A percentile compares a stretch with the other conserved stretches of the same genome.
These are phyloP conservation scores for Quercus robur DNA, from an alignment of 306 rosid genomes.

Conservation along the genomic window DNA sequence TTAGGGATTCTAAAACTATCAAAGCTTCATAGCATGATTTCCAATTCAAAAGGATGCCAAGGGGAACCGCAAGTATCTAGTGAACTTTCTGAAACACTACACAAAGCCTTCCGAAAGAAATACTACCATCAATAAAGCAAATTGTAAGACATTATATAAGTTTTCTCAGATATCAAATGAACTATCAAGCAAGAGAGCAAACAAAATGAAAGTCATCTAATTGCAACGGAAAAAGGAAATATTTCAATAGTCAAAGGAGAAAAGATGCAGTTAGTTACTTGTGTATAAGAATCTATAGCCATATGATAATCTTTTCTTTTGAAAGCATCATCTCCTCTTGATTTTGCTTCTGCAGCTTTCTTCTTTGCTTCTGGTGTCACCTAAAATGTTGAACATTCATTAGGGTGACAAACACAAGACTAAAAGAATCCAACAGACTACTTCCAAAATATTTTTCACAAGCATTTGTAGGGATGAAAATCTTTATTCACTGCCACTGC, in stretches of 20 bases:
- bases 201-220: not conserved
- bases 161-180: not conserved
- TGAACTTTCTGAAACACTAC: not conserved
- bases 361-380: conserved; percentile 76
- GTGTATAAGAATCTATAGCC: conserved; percentile 90
- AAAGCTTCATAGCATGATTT: not conserved
- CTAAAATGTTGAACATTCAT: conserved; percentile 37
- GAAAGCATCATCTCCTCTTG: conserved; percentile 90
- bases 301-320: conserved; percentile 47
- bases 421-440: not conserved
- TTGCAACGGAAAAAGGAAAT: conserved; percentile 8
- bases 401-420: not conserved
- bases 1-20: no score
- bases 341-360: conserved; percentile 90
- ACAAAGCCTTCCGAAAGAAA: not conserved
- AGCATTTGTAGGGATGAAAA: not conserved
- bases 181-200: not conserved
- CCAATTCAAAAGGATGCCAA: not conserved
- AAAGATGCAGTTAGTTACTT: conserved; percentile 41
- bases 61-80: not conserved
- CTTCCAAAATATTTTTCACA: not conserved
- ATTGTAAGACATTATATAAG: not conserved
- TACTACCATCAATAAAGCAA: not conserved
- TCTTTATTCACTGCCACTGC: not conserved
- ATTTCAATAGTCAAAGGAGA: conserved; percentile 4